A percentile compares a stretch with the other conserved stretches of the same genome.
Conservation (phyloP, 1,284 basidiomycete species). For the Tetrapyrgos nigripes region DNA sequence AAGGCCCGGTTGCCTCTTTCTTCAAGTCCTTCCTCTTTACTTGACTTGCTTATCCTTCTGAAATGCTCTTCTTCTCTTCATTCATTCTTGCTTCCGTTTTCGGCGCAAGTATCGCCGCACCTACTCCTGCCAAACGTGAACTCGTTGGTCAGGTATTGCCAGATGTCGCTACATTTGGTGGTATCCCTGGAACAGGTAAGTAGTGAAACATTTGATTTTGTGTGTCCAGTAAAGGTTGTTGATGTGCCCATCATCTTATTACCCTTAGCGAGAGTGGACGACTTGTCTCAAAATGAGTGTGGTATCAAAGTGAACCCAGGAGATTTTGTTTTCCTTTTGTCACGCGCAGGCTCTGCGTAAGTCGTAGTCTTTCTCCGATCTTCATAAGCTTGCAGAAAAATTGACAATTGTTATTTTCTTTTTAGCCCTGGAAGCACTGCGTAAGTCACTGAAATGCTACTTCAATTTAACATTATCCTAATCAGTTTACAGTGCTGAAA, state of each 20-base stretch:
- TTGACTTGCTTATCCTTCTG: neutral
- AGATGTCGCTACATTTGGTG: neutral
- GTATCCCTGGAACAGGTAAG: neutral
- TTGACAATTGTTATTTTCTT: neutral
- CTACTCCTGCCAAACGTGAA: neutral
- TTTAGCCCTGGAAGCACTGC: neutral
- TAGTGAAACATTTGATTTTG: neutral
- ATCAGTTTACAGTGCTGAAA: neutral
- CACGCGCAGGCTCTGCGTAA: neutral
- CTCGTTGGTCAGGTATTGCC: neutral
- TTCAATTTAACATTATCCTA: neutral
- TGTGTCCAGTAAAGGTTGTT: too few species aligned
- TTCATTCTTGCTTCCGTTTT: neutral
- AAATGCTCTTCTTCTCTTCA: neutral
- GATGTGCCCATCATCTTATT: too few species aligned
- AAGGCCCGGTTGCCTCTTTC: slow-evolving; percentile 3
- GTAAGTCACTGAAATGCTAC: neutral
- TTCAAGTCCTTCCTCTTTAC: neutral
- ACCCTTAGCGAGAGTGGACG: neutral
- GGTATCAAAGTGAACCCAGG: neutral
- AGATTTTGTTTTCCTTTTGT: neutral
- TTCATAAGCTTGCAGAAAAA: neutral
- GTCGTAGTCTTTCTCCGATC: neutral
- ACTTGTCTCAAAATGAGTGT: slow-evolving; percentile 1
- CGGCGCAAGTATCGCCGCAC: neutral